A percentile compares a stretch with the other conserved stretches of the same genome.
Conservation (phyloP, 1,284 basidiomycete species). For the Ceratobasidium sp. region DNA sequence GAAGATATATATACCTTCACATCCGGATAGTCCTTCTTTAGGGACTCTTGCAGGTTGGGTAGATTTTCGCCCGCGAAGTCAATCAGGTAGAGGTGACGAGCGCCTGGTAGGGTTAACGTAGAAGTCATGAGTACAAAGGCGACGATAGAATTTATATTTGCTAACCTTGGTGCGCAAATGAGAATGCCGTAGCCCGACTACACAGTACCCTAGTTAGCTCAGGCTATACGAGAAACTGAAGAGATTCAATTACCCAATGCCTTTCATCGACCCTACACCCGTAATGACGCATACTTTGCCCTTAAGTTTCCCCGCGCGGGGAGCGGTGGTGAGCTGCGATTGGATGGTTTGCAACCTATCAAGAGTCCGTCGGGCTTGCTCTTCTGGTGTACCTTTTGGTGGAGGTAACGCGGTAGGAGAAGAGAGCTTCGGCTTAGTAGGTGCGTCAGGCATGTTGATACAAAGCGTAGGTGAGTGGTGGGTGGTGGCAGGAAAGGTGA, state of each 20-base stretch:
- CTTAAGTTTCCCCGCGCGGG: conserved; percentile 72
- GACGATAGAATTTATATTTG: conserved; percentile 3
- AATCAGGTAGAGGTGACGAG: conserved; percentile 85
- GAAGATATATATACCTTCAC: conserved; percentile 73
- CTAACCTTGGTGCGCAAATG: conserved; percentile 86
- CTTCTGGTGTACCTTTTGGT: conserved; percentile 22
- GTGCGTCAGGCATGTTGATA: conserved; percentile 37
- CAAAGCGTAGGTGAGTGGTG: background rate
- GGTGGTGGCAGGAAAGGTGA: background rate
- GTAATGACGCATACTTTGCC: conserved; percentile 93
- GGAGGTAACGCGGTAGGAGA: conserved; percentile 40
- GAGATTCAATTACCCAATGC: conserved; percentile 76
- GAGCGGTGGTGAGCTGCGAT: conserved; percentile 72
- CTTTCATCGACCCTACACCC: conserved; percentile 84
- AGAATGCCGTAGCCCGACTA: conserved; percentile 78
- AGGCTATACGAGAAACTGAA: background rate
- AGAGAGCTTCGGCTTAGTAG: conserved; percentile 24
- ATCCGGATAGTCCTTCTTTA: conserved; percentile 78
- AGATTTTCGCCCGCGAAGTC: conserved; percentile 83
- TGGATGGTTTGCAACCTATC: conserved; percentile 78
- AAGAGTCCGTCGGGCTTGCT: conserved; percentile 63
- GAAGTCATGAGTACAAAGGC: background rate
- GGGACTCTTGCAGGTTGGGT: conserved; percentile 75
- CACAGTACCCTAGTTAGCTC: background rate
- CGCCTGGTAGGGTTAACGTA: conserved; percentile 66